Conservation (phyloP, 2,329 filamentous ascomycete species). For the Nigrograna mackinnonii region DNA sequence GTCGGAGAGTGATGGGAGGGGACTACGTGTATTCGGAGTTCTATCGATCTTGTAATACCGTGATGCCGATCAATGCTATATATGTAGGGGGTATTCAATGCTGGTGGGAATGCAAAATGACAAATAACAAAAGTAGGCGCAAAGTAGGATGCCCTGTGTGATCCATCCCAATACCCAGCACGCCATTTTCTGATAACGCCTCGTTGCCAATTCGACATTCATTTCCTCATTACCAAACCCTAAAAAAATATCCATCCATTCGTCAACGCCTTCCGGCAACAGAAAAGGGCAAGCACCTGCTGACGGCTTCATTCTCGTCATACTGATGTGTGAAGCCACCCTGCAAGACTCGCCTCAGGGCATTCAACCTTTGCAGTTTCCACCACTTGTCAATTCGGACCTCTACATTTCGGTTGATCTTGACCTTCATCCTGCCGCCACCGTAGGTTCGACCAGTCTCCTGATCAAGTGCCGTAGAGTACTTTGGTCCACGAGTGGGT, state of each 20-base stretch:
- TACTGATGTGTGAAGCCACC: constrained; percentile 41
- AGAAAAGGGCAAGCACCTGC: constrained; percentile 34
- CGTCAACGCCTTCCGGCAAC: constrained; percentile 19
- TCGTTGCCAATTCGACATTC: no score
- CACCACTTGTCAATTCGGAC: constrained; percentile 74
- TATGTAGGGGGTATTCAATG: constrained; percentile 2
- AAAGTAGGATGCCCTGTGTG: no score
- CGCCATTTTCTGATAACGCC: no score
- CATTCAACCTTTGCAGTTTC: constrained; percentile 68
- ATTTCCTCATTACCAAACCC: no score
- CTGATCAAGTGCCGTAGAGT: constrained; percentile 65
- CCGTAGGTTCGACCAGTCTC: constrained; percentile 64
- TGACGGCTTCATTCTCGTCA: constrained; percentile 40
- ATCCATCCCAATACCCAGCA: no score
- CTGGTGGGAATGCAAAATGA: background rate
- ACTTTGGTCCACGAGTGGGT: constrained; percentile 67
- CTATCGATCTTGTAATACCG: background rate
- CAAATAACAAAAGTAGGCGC: background rate
- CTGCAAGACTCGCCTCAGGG: constrained; percentile 63
- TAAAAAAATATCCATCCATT: background rate
- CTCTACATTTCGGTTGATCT: constrained; percentile 60
- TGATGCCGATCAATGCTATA: background rate
- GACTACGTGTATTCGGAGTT: no score
- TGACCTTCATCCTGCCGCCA: constrained; percentile 61
- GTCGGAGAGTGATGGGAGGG: no score